Conservation (phyloP, 2,329 filamentous ascomycete species). For the Teratosphaeriaceae sp. region DNA sequence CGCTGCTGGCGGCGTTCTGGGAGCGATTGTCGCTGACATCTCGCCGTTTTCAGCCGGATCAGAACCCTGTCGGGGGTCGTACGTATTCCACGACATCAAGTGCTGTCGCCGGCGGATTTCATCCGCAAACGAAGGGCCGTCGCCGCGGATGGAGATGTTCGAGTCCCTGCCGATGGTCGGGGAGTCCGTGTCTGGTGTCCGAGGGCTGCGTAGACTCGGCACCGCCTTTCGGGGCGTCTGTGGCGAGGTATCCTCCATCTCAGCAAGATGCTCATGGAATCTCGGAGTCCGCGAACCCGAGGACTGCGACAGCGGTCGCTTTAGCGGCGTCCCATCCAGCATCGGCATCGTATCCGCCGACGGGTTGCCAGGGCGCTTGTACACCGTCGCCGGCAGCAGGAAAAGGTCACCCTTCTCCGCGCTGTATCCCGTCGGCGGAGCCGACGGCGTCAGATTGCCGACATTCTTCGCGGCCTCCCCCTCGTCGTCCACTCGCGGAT, state of each 20-base stretch:
- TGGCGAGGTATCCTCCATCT: constrained; percentile 14
- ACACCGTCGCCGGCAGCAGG: constrained; percentile 8
- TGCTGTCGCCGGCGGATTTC: constrained; percentile 16
- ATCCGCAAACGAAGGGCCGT: constrained; percentile 9
- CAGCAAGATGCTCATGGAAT: constrained; percentile 12
- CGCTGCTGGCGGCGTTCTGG: constrained; percentile 14
- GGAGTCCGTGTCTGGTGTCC: constrained; percentile 11
- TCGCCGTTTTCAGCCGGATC: constrained; percentile 3
- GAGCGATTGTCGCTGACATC: constrained; percentile 14
- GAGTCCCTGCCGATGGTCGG: constrained; percentile 16
- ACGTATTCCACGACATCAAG: constrained; percentile 20
- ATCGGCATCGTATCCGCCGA: constrained; percentile 8
- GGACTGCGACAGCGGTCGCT: constrained; percentile 2
- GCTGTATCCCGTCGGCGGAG: constrained; percentile 3
- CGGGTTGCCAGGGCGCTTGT: constrained; percentile 4
- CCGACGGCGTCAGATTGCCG: constrained; percentile 2
- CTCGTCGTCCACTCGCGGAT: constrained; percentile 15
- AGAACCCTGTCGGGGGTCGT: constrained; percentile 10
- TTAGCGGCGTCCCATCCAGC: constrained; percentile 12
- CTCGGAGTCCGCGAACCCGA: constrained; percentile 9
- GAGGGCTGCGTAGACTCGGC: background rate
- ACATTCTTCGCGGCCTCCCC: constrained; percentile 1
- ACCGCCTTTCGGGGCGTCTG: background rate
- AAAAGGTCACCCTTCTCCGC: constrained; percentile 1
- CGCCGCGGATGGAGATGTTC: background rate